Conservation (phyloP, 1,139 yeast genomes). For the Arxiozyma telluris region DNA sequence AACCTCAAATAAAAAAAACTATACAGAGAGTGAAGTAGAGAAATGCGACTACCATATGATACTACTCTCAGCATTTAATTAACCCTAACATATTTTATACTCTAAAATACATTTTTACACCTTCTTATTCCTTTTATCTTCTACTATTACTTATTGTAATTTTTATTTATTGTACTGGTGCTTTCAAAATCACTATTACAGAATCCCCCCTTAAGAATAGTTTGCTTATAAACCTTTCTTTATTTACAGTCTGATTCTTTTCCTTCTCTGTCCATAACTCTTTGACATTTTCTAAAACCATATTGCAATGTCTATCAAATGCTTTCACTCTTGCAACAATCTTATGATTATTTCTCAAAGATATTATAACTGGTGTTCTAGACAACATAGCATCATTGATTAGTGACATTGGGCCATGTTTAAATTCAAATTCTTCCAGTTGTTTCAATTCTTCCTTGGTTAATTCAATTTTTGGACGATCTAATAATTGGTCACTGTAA, state of each 20-base stretch:
- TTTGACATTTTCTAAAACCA: conserved; percentile 86
- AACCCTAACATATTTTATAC: too few species aligned
- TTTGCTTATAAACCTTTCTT: conserved; percentile 82
- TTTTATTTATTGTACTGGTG: conserved; percentile 16
- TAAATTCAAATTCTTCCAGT: conserved; percentile 83
- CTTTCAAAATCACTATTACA: conserved; percentile 70
- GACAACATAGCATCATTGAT: conserved; percentile 71
- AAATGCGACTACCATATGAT: not conserved
- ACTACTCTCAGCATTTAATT: too few species aligned
- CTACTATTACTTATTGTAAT: not conserved
- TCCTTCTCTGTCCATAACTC: conserved; percentile 86
- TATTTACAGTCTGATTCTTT: conserved; percentile 57
- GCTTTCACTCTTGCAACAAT: conserved; percentile 85
- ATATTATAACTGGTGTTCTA: conserved; percentile 71
- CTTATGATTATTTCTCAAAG: conserved; percentile 89
- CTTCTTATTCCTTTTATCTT: not conserved
- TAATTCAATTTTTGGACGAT: conserved; percentile 70
- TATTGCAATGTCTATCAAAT: conserved; percentile 90
- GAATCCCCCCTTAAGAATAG: conserved; percentile 93
- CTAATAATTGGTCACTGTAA: conserved; percentile 51
- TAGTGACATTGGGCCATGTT: conserved; percentile 85
- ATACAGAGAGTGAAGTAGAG: not conserved
- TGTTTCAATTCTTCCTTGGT: conserved; percentile 71
- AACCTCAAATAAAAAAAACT: too few species aligned
- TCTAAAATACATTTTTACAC: too few species aligned